Conservation (phyloP, 306 rosid species). For the Cucumis cinereus region DNA sequence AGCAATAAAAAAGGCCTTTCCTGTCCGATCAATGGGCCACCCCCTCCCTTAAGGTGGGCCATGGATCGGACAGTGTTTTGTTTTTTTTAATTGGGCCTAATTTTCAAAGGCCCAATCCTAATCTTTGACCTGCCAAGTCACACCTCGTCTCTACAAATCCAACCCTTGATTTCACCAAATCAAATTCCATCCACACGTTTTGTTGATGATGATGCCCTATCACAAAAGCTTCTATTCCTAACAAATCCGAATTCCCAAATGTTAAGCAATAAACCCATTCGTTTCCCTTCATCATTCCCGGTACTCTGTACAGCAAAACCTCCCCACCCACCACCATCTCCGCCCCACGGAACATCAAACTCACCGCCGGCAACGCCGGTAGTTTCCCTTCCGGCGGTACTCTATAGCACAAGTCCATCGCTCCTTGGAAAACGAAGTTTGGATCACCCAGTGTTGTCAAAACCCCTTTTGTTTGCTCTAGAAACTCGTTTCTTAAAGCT, state of each 20-base stretch:
- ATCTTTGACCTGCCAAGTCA: conserved; percentile 54
- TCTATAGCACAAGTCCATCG: conserved; percentile 58
- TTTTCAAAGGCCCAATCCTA: conserved; percentile 20
- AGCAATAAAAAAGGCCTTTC: neutral
- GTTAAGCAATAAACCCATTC: conserved; percentile 65
- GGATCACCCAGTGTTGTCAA: conserved; percentile 24
- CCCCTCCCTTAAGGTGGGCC: conserved; percentile 7
- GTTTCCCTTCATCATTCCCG: conserved; percentile 29
- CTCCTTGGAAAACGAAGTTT: conserved; percentile 68
- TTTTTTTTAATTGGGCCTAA: neutral
- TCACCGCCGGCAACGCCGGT: conserved; percentile 39
- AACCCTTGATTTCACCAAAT: conserved; percentile 52
- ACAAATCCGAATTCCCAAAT: conserved; percentile 65
- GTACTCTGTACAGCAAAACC: conserved; percentile 43
- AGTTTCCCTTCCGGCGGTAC: conserved; percentile 4
- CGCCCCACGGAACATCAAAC: conserved; percentile 52
- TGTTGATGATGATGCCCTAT: conserved; percentile 84
- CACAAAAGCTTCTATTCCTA: conserved; percentile 59
- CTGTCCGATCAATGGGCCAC: conserved; percentile 14
- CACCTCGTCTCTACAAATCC: conserved; percentile 61
- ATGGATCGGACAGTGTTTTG: neutral
- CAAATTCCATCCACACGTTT: conserved; percentile 90
- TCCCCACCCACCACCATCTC: conserved; percentile 59
- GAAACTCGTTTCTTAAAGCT: conserved; percentile 43
- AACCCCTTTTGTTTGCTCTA: conserved; percentile 34